Evolutionary conservation across 768 basidiomycete genomes (phyloP).

Genomic region (Arthromyces matolae): DNA sequence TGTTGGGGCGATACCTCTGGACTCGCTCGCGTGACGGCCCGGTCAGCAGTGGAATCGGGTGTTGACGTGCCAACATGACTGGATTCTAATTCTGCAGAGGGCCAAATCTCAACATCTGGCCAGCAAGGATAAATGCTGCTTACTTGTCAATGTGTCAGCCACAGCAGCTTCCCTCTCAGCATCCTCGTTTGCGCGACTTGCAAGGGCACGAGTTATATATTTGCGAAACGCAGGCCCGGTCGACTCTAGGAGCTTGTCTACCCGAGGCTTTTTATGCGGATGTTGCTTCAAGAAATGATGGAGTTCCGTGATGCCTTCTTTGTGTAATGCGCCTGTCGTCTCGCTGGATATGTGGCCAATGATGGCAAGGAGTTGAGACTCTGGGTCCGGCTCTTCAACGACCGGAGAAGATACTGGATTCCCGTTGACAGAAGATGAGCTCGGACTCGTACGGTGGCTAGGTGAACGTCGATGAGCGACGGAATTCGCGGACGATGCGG

Average conservation of each 20-base stretch:
- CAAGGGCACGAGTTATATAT: conserved; percentile 85
- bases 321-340: conserved; percentile 84
- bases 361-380: conserved; percentile 76
- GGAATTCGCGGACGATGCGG: conserved; percentile 47
- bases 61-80: conserved; percentile 40
- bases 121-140: conserved; percentile 24
- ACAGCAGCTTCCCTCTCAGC: conserved; percentile 76
- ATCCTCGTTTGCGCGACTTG: conserved; percentile 85
- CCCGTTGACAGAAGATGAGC: conserved; percentile 61
- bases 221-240: conserved; percentile 89
- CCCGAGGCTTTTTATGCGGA: conserved; percentile 76
- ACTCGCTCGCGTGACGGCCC: conserved; percentile 29
- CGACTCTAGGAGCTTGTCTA: conserved; percentile 85
- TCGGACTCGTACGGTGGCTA: conserved; percentile 66
- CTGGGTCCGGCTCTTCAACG: conserved; percentile 83
- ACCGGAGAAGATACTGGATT: conserved; percentile 46
- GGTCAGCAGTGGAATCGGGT: conserved; percentile 19
- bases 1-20: conserved; percentile 33
- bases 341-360: conserved; percentile 87
- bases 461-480: conserved; percentile 50
- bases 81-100: conserved; percentile 56
- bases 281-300: conserved; percentile 91
- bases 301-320: conserved; percentile 91
- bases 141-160: conserved; percentile 81
- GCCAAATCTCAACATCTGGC: conserved; percentile 10